Evolutionary conservation across 768 basidiomycete species (phyloP), one percentile per base, ranked within the genome.

Genomic region (Candolleomyces efflorescens): DNA sequence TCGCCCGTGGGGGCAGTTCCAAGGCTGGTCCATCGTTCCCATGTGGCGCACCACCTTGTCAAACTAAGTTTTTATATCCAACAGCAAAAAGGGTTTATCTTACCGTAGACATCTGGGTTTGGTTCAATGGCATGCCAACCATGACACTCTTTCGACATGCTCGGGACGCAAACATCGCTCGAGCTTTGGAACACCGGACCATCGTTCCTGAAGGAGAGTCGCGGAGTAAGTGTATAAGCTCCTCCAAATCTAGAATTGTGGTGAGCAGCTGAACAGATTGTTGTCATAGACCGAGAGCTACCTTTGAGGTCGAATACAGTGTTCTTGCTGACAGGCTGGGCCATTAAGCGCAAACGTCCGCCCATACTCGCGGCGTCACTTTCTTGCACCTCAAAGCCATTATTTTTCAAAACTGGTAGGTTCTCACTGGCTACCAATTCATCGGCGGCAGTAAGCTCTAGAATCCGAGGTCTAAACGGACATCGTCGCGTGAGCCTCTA

Each of bases 81-180:
- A 88, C 58, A 75, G 65, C 20, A 77, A 82, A 94, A 48, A n/a
- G 10, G 23, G 22, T 15, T 15, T 49, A 22, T 74, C 82, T 68
- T 64, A 92, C 89, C 59, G 76, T 66, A 18, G 77, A 81, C 96
- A 99, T 98, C 66, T 91, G 92, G 15, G 75, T 70, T 59, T 71
- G 76, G 38, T 81, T 93, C 59, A 98, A 76, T 11, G 94, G 78
- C 75, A 84, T 91, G 3, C 97, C 95, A 45, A 98, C 80, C 97
- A 98, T 99, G 43, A 97, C 87, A 70, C 94, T 98, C 75, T 91
- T 94, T 61, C 96, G 71, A 71, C 97, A 99, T 0, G 97, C 97
- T 37, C 95, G 83, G 82, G 87, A 91, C 0, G 97, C 97, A 67
- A 99, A 98, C 95, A 99, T 98, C 4, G 86, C 80, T 15, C 94